Conservation (phyloP, 179 eudicot genomes). For the Spergularia azorica region DNA sequence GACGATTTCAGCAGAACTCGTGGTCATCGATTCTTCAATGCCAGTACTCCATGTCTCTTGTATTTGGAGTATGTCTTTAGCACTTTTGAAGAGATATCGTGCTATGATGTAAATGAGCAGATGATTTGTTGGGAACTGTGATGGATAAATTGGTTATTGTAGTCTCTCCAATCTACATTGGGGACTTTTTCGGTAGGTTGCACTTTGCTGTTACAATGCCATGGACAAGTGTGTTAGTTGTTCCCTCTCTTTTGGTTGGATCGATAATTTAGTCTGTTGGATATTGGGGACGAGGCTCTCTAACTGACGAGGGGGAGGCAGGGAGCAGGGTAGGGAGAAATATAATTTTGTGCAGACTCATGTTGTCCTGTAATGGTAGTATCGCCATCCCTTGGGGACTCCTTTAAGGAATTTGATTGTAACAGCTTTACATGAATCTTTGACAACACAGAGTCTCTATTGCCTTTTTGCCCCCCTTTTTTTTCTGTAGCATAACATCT, state of each 20-base stretch:
- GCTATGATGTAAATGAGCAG: not conserved
- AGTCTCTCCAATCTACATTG: not conserved
- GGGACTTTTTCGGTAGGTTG: not conserved
- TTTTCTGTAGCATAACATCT: not conserved
- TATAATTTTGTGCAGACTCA: not conserved
- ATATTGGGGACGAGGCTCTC: not conserved
- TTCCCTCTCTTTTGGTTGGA: too few species aligned
- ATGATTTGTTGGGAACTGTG: not conserved
- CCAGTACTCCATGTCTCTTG: not conserved
- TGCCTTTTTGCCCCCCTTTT: not conserved
- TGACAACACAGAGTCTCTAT: not conserved
- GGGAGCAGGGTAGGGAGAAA: not conserved
- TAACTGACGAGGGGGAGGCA: not conserved
- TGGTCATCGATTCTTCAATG: not conserved
- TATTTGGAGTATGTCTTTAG: not conserved
- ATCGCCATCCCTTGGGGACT: not conserved
- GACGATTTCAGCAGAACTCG: not conserved
- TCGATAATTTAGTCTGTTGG: not conserved
- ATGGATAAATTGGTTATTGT: not conserved
- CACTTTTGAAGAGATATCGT: not conserved
- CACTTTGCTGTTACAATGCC: not conserved
- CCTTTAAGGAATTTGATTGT: not conserved
- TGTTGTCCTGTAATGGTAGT: not conserved
- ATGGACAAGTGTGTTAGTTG: too few species aligned
- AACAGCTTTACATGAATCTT: not conserved